A percentile compares a stretch with the other conserved stretches of the same genome.
These are phyloP conservation scores for Hsuehochloa calcarea DNA, from an alignment of 176 grass and related monocot species.

Conservation along the genomic window DNA sequence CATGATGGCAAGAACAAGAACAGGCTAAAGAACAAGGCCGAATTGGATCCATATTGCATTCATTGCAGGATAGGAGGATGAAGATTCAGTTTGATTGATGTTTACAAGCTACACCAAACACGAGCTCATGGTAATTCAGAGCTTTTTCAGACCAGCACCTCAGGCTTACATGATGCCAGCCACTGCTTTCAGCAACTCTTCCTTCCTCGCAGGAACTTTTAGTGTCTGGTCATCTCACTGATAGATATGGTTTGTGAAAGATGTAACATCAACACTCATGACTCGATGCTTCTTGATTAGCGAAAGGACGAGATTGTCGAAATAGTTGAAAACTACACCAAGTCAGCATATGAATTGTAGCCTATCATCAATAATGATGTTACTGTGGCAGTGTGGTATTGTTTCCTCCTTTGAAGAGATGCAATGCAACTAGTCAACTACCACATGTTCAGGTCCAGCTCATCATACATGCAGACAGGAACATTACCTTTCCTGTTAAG, in stretches of 20 bases:
- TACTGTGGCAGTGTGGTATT: background rate
- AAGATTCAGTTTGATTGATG: conserved; percentile 16
- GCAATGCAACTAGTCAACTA: background rate
- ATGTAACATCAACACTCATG: background rate
- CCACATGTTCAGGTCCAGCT: conserved; percentile 7
- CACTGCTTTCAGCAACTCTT: conserved; percentile 33
- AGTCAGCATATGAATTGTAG: background rate
- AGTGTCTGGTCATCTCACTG: conserved; percentile 39
- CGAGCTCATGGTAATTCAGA: conserved; percentile 34
- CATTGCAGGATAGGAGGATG: background rate
- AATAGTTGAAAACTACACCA: background rate
- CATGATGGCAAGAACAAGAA: conserved; percentile 5
- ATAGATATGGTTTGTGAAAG: conserved; percentile 29
- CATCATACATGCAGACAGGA: background rate
- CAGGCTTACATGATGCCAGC: conserved; percentile 24
- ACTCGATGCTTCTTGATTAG: background rate
- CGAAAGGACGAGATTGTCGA: background rate
- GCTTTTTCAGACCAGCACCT: conserved; percentile 31
- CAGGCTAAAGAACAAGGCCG: conserved; percentile 41
- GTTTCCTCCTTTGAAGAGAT: background rate
- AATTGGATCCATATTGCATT: conserved; percentile 32
- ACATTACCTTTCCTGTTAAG: conserved; percentile 17
- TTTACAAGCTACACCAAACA: conserved; percentile 39
- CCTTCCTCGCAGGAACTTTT: conserved; percentile 22
- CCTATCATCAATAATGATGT: conserved; percentile 11